Evolutionary conservation across 306 rosid genomes (phyloP).

Genomic region (Acacia acuminata): DNA sequence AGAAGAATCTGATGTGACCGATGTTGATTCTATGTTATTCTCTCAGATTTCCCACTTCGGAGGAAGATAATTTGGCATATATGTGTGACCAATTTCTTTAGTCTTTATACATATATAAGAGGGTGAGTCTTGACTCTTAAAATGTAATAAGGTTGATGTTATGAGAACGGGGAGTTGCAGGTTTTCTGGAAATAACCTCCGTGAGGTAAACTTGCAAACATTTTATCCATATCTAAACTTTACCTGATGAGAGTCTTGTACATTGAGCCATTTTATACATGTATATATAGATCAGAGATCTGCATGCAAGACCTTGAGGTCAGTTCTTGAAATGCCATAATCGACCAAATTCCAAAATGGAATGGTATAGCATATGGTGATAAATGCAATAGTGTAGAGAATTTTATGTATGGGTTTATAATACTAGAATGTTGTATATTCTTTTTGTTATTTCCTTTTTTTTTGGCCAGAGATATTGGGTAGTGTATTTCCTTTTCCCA

Average conservation of each 20-base stretch:
- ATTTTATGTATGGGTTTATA: not conserved
- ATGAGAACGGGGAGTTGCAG: too few species aligned
- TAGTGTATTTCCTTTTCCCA: not conserved
- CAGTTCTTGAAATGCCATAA: not conserved
- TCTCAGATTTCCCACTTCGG: constrained; percentile 40
- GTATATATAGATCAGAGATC: not conserved
- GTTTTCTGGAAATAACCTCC: too few species aligned
- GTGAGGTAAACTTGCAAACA: too few species aligned
- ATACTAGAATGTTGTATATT: not conserved
- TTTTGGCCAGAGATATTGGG: too few species aligned
- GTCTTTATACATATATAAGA: too few species aligned
- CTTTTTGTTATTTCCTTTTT: not conserved
- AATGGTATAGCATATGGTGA: not conserved
- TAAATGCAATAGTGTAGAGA: not conserved
- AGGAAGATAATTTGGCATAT: constrained; percentile 41
- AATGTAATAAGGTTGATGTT: too few species aligned
- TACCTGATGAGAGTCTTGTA: too few species aligned
- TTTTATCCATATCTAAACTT: too few species aligned
- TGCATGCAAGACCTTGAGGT: not conserved
- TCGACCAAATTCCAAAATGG: not conserved
- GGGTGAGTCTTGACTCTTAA: too few species aligned
- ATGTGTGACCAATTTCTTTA: not conserved
- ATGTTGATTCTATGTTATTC: constrained; percentile 41
- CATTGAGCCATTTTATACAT: too few species aligned
- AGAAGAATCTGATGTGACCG: constrained; percentile 32